Base-by-base conservation (phyloP, 2,329 filamentous ascomycete species). In the Blumeria graminis region DNA sequence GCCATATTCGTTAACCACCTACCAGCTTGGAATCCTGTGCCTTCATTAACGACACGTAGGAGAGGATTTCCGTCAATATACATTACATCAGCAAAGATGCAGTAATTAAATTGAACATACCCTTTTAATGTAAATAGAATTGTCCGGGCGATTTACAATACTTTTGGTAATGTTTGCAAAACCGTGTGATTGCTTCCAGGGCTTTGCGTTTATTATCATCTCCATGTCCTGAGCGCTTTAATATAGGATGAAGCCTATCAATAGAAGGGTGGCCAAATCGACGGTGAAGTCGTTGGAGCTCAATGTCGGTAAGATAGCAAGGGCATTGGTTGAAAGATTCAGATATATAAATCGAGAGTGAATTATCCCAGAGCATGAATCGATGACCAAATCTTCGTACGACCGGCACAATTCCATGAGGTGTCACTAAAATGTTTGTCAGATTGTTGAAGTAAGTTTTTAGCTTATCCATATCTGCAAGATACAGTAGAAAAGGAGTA, bases 11-110 rank as follows among this genome's bases (percentile, higher is more conserved):
- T 6, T 34, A 58, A 35, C 33, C 8, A 58, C 55, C 32, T 58
- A 9, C 36, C 57, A 7, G 43, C 43, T 55, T 55, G 48, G n/a
- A 36, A 58, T 35, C 16, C 36, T 10, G 33, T 58, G 8, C 1
- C 38, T 50, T 56, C 55, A 38, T 58, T 34, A 10, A 58, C 35
- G 13, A 57, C 33, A 54, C 57, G 43, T 1, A 58, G 11, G 7
- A 57, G n/a, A 6, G 39, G 52, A n/a, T 55, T 55, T 28, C 34
- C 22, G 1, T 55, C 46, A 28, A 58, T 53, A 22, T 53, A 53
- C 50, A 53, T 53, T n/a, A 53, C 38, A 18, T 53, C 50, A 22
- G 36, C 33, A 33, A 58, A 7, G 2, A 58, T 35, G 14, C 43
- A 41, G 16, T 58, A 46, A 41, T 58, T 58, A 39, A 58, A 58